Evolutionary conservation across 2,329 filamentous ascomycete species (phyloP).

Genomic region (Coniochaeta prunicola): DNA sequence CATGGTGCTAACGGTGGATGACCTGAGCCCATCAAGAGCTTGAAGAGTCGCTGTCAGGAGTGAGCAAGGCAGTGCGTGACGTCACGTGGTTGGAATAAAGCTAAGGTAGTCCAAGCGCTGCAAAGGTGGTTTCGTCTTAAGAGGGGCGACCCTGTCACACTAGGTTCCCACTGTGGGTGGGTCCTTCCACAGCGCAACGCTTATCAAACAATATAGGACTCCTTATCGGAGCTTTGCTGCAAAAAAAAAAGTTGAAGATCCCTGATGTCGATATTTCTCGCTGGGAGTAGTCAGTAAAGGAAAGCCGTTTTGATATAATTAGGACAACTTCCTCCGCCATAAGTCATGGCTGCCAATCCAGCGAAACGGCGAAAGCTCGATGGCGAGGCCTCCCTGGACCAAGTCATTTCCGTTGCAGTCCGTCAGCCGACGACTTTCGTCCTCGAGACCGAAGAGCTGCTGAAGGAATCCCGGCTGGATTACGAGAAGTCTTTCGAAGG

Average conservation of each 20-base stretch:
- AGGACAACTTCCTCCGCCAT: neutral
- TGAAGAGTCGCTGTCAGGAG: neutral
- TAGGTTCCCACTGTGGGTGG: neutral
- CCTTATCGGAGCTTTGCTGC: constrained; percentile 11
- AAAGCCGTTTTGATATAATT: neutral
- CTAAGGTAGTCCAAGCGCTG: neutral
- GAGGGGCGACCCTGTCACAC: neutral
- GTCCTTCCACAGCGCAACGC: neutral
- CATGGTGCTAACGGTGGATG: neutral
- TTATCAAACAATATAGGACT: constrained; percentile 3
- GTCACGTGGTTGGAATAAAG: constrained; percentile 1
- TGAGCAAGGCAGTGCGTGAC: neutral
- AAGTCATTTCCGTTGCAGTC: constrained; percentile 20
- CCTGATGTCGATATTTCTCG: neutral
- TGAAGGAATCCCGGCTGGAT: constrained; percentile 47
- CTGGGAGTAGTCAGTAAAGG: neutral
- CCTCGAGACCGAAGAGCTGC: constrained; percentile 51
- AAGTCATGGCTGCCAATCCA: constrained; percentile 22
- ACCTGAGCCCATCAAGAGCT: neutral
- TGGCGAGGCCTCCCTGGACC: constrained; percentile 14
- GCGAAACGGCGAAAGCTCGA: constrained; percentile 25
- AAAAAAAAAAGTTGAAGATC: constrained; percentile 4
- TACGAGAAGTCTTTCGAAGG: constrained; percentile 40
- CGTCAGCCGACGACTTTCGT: constrained; percentile 44
- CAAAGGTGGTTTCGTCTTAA: neutral